These are phyloP conservation scores for Metschnikowia borealis DNA, from an alignment of 805 yeast genomes.

Conservation along the genomic window DNA sequence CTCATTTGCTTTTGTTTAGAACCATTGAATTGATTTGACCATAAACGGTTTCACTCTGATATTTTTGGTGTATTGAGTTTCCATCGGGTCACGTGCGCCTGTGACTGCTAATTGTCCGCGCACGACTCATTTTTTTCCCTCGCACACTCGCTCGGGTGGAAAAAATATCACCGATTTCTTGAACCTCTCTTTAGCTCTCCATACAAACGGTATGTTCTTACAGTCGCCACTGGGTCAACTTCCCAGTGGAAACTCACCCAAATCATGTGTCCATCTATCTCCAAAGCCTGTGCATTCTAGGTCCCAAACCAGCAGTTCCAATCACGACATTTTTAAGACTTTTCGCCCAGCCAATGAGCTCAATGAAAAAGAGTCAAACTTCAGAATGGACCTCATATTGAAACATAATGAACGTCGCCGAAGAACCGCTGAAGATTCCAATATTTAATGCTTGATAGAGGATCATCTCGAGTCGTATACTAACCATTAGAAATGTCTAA, in stretches of 20 bases:
- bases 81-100: constrained; percentile 11
- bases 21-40: neutral
- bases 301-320: too few species aligned
- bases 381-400: neutral
- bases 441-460: constrained; percentile 13
- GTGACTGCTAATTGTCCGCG: constrained; percentile 18
- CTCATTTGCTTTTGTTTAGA: neutral
- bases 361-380: neutral
- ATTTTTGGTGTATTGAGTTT: neutral
- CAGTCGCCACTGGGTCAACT: constrained; percentile 23
- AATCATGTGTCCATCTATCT: constrained; percentile 99
- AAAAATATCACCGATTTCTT: constrained; percentile 8
- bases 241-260: constrained; percentile 84
- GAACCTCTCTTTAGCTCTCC: constrained; percentile 6
- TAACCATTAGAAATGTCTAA: constrained; percentile 74
- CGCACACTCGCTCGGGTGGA: constrained; percentile 9
- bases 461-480: constrained; percentile 18
- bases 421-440: neutral
- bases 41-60: neutral
- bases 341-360: neutral
- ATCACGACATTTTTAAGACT: too few species aligned
- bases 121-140: constrained; percentile 15
- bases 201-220: constrained; percentile 17
- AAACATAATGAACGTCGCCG: neutral
- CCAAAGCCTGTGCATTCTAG: constrained; percentile 42